Base-by-base conservation (phyloP, 2,329 filamentous ascomycete genomes). In the Paracorniculantispora psalliotae region DNA sequence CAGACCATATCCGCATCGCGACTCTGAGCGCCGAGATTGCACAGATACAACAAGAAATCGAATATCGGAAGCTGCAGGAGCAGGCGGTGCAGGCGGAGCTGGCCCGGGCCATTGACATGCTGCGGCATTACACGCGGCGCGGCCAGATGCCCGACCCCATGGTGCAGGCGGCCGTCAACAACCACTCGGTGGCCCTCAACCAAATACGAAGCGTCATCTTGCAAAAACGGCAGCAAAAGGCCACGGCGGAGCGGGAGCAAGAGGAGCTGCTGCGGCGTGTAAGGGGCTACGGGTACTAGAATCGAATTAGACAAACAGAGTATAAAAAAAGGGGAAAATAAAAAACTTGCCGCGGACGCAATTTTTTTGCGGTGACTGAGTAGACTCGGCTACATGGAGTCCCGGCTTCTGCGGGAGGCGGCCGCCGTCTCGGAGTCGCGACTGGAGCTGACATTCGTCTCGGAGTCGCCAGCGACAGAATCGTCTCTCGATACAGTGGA, bases 161-260 rank as follows among this genome's bases (percentile, higher is more conserved):
- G 4, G 26, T 46, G 15, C 25, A 28, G 3, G 46, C 25, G 1
- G 54, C 54, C 4, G 44, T 57, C 35, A 57, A 57, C 46, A 49
- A 43, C 26, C 46, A 50, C 46, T 21, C 46, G 23, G n/a, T 30
- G n/a, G 54, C 46, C 25, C 46, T 50, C 10, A 57, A 57, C 44
- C 9, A n/a, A 12, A 41, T 57, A 1, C 44, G 37, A 2, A 49
- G 25, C 13, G 41, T 10, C 23, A 23, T 57, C 8, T 13, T n/a
- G 6, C 8, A 10, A 4, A 23, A 50, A n/a, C 25, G 6, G 7
- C n/a, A 21, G 4, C 37, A 19, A 25, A 50, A 33, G n/a, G 23
- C 23, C 1, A 19, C 15, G 3, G 33, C 33, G 1, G 44, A 57
- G 25, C 5, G 3, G 19, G 46, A 57, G 54, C 25, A 50, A 2